phyloP scores from a whole-genome alignment of 805 yeast genomes.

The Kodamaea lidongshanica region DNA sequence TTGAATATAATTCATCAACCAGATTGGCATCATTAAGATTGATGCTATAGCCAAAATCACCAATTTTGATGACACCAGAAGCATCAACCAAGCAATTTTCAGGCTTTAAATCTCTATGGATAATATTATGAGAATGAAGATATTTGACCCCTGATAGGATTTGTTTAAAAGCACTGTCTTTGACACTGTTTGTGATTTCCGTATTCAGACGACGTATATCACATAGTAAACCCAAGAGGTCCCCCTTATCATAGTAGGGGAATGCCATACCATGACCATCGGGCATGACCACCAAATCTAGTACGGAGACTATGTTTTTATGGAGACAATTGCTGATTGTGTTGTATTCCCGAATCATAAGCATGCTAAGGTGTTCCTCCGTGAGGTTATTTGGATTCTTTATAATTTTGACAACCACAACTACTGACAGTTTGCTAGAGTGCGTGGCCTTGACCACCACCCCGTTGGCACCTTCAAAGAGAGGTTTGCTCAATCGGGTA shows the following conservation, averaged over 20 bases:
- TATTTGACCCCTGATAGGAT: slow-evolving; percentile 40
- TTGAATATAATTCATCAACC: slow-evolving; percentile 13
- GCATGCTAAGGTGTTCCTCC: slow-evolving; percentile 12
- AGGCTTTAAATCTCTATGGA: slow-evolving; percentile 51
- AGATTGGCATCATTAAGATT: slow-evolving; percentile 21
- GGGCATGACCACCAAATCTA: slow-evolving; percentile 18
- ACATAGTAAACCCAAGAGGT: slow-evolving; percentile 40
- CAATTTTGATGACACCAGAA: slow-evolving; percentile 39
- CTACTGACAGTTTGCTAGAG: slow-evolving; percentile 11
- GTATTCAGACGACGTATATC: slow-evolving; percentile 31
- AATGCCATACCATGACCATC: slow-evolving; percentile 29
- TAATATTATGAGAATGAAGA: slow-evolving; percentile 38
- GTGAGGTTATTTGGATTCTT: slow-evolving; percentile 15
- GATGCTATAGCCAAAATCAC: slow-evolving; percentile 47
- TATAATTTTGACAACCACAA: slow-evolving; percentile 28
- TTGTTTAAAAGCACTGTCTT: slow-evolving; percentile 43
- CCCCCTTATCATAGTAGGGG: slow-evolving; percentile 43
- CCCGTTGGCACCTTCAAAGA: slow-evolving; percentile 41
- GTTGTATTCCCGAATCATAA: slow-evolving; percentile 19
- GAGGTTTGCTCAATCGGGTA: slow-evolving; percentile 22
- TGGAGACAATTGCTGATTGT: slow-evolving; percentile 23
- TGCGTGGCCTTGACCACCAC: slow-evolving; percentile 27
- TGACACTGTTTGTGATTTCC: slow-evolving; percentile 26
- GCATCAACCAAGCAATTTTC: slow-evolving; percentile 46
- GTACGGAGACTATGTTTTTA: slow-evolving; percentile 23